phyloP scores from a whole-genome alignment of 2,329 filamentous ascomycete species.

The Microthyrium microscopicum region DNA sequence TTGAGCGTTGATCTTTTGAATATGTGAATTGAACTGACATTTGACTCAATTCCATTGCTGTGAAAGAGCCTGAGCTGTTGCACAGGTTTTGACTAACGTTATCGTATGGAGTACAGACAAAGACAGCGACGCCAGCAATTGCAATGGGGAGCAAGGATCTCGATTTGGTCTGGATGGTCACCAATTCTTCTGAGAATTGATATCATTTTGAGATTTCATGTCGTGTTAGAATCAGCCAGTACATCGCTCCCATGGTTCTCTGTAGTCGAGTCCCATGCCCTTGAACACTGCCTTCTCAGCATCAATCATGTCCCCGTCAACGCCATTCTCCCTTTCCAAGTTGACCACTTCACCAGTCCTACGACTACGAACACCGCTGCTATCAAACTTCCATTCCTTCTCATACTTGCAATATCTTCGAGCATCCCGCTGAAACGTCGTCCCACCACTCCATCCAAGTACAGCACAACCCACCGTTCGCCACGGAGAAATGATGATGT shows the following conservation, averaged over 20 bases:
- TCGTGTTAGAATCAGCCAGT: slow-evolving; percentile 16
- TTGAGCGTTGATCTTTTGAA: too few species aligned
- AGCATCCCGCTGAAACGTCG: slow-evolving; percentile 78
- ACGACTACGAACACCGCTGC: slow-evolving; percentile 62
- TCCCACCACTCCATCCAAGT: slow-evolving; percentile 75
- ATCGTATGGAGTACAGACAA: too few species aligned
- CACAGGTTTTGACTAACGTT: too few species aligned
- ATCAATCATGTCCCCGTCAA: slow-evolving; percentile 34
- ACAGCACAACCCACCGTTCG: slow-evolving; percentile 76
- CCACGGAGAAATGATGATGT: slow-evolving; percentile 85
- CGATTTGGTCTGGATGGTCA: too few species aligned
- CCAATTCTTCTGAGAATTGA: too few species aligned
- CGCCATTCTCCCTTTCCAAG: slow-evolving; percentile 34
- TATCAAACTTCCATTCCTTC: slow-evolving; percentile 73
- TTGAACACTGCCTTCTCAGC: slow-evolving; percentile 71
- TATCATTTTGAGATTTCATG: too few species aligned
- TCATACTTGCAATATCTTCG: slow-evolving; percentile 60
- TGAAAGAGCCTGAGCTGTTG: too few species aligned
- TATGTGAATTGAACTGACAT: too few species aligned
- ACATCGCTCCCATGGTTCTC: slow-evolving; percentile 26
- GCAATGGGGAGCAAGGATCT: too few species aligned
- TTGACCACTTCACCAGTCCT: slow-evolving; percentile 55
- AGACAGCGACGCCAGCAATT: too few species aligned
- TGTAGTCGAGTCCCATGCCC: slow-evolving; percentile 44
- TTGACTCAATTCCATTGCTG: too few species aligned